Evolutionary conservation across 1,284 basidiomycete genomes (phyloP).

Genomic region (Fomitiporia mediterranea): DNA sequence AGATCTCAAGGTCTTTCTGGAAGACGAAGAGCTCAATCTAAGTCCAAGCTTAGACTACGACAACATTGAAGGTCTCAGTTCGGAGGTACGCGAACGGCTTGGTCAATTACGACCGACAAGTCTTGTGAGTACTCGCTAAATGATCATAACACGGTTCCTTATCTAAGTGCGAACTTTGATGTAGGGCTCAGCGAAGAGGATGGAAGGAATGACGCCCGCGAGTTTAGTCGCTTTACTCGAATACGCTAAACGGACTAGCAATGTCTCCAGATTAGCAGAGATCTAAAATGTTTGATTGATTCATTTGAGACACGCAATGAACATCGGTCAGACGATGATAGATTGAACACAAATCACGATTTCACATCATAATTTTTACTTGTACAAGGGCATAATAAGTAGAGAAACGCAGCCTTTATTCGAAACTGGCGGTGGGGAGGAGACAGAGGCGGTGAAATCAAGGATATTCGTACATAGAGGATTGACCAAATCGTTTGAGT

Average conservation of each 20-base stretch:
- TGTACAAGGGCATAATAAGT: too few relatives aligned
- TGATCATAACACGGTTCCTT: background rate
- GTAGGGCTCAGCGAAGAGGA: conserved; percentile 78
- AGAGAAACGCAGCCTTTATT: too few relatives aligned
- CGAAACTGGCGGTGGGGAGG: too few relatives aligned
- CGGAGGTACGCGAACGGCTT: conserved; percentile 71
- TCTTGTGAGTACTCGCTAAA: conserved; percentile 43
- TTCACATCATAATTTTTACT: too few relatives aligned
- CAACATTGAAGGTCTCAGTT: conserved; percentile 63
- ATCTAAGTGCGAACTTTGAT: background rate
- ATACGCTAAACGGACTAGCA: conserved; percentile 46
- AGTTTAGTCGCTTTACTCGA: conserved; percentile 60
- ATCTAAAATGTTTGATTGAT: too few relatives aligned
- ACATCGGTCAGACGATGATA: too few relatives aligned
- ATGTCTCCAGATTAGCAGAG: background rate
- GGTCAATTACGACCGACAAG: conserved; percentile 57
- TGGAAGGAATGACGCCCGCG: conserved; percentile 84
- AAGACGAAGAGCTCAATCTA: conserved; percentile 71
- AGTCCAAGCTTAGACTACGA: conserved; percentile 70
- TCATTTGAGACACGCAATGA: too few relatives aligned
- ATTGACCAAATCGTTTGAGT: too few relatives aligned
- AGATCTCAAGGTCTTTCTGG: conserved; percentile 71
- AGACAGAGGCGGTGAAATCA: too few relatives aligned
- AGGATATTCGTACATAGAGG: too few relatives aligned
- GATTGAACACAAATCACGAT: too few relatives aligned